These are phyloP conservation scores for Suhomyces maxii DNA, from an alignment of 1,139 yeast genomes.

Conservation along the genomic window DNA sequence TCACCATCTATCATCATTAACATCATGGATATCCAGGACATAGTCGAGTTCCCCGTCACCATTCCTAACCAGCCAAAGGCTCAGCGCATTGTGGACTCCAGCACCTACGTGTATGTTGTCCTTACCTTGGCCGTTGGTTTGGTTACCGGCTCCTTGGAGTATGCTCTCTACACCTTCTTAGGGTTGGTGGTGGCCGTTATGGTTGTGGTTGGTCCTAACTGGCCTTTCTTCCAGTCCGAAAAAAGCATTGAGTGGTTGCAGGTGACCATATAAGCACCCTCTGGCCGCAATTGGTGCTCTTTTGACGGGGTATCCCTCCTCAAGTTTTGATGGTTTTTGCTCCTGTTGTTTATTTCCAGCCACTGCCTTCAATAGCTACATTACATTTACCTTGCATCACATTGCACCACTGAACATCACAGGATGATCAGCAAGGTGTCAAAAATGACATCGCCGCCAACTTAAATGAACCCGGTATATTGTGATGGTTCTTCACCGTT, in stretches of 20 bases:
- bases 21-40: conserved; percentile 8
- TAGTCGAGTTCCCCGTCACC: conserved; percentile 60
- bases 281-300: neutral
- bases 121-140: conserved; percentile 49
- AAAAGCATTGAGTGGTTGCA: conserved; percentile 17
- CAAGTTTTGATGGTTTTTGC: no score
- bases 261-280: conserved; percentile 10
- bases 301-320: no score
- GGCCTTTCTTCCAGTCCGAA: conserved; percentile 47
- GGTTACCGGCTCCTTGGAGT: conserved; percentile 37
- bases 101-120: conserved; percentile 24
- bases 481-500: no score
- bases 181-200: conserved; percentile 34
- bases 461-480: no score
- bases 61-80: conserved; percentile 53
- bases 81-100: conserved; percentile 24
- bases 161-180: conserved; percentile 38
- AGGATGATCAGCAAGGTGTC: no score
- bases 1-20: conserved; percentile 5
- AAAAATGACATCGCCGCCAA: no score
- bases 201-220: conserved; percentile 53
- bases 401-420: no score
- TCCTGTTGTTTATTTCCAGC: no score
- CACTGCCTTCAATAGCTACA: no score
- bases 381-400: no score